Evolutionary conservation across 176 grass and related monocot genomes (phyloP), one percentile per base, ranked within the genome.

Genomic region (Aegilops umbellulata): DNA sequence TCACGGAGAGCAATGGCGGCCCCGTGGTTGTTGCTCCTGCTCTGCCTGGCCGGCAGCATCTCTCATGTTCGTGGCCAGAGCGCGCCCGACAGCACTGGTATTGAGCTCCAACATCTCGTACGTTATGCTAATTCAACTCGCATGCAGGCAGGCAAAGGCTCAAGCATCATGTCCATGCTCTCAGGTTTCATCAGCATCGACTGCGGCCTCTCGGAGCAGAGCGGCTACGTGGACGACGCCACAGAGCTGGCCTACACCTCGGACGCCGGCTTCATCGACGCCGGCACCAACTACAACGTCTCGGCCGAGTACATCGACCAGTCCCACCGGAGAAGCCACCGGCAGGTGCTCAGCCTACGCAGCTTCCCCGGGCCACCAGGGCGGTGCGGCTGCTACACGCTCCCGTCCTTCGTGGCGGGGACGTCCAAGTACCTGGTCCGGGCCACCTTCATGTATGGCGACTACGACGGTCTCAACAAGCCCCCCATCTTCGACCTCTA

Each of bases 161-260:
- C 22, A 82, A 27, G 71, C 39, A 10, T 27, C 62, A 13, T 78
- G 35, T 34, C n/a, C 41, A 74, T 1, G n/a, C n/a, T 11, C 68
- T 32, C 79, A 92, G 90, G 85, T 65, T 92, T 92, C 85, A 90
- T 95, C 31, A 95, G 85, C 78, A 88, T 95, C 17, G 93, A 92
- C 75, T 94, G 92, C 0, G 92, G 92, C 41, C 25, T 91, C 15
- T 31, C 86, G 13, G 73, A 49, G 49, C 83, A 88, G 30, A 74
- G 31, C 51, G 82, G 83, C 72, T 91, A 87, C 25, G 58, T 64
- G 5, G 86, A 89, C 65, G 58, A 10, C 36, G 16, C 16, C 23
- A 91, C 86, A 14, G 84, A 70, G 60, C 35, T 94, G 4, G 4
- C 44, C 22, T 89, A 86, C 74, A 31, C 12, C 9, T 88, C 86